A percentile compares a stretch with the other conserved stretches of the same genome.
phyloP scores from a whole-genome alignment of 148 eudicot species.

The Heliosperma pusillum region DNA sequence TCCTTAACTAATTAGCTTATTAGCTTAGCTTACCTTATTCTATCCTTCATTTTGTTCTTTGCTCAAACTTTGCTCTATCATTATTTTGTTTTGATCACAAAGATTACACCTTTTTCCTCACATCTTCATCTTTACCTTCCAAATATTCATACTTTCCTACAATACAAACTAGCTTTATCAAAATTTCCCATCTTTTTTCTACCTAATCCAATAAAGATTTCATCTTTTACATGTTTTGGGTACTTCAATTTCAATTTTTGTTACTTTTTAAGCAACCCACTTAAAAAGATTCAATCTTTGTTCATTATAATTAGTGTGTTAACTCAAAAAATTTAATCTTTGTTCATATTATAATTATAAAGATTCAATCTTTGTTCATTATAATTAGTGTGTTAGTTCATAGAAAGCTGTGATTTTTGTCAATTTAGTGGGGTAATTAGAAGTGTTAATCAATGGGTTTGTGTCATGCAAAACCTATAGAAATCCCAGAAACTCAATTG shows the following conservation, averaged over 20 bases:
- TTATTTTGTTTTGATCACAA: slow-evolving; percentile 43
- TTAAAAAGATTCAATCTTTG: neutral
- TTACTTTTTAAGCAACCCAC: neutral
- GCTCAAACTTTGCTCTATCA: slow-evolving; percentile 2
- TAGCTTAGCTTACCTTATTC: neutral
- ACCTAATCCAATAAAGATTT: neutral
- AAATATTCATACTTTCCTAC: slow-evolving; percentile 11
- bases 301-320: neutral
- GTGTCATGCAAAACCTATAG: slow-evolving; percentile 88
- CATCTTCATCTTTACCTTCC: no score
- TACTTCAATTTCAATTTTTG: neutral
- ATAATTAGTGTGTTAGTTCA: slow-evolving; percentile 1
- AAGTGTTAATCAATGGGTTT: slow-evolving; percentile 69
- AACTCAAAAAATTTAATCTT: no score
- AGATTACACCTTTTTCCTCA: slow-evolving; percentile 36
- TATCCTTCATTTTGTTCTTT: slow-evolving; percentile 25
- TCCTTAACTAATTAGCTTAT: neutral
- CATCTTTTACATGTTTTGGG: slow-evolving; percentile 11
- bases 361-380: neutral
- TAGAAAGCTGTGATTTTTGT: slow-evolving; percentile 26
- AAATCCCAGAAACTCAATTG: slow-evolving; percentile 42
- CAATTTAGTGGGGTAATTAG: neutral
- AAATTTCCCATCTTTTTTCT: slow-evolving; percentile 8
- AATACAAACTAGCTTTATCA: neutral
- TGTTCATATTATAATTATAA: neutral